Evolutionary conservation across 2,329 filamentous ascomycete genomes (phyloP), one percentile per base, ranked within the genome.

Genomic region (Whalleya microplaca): DNA sequence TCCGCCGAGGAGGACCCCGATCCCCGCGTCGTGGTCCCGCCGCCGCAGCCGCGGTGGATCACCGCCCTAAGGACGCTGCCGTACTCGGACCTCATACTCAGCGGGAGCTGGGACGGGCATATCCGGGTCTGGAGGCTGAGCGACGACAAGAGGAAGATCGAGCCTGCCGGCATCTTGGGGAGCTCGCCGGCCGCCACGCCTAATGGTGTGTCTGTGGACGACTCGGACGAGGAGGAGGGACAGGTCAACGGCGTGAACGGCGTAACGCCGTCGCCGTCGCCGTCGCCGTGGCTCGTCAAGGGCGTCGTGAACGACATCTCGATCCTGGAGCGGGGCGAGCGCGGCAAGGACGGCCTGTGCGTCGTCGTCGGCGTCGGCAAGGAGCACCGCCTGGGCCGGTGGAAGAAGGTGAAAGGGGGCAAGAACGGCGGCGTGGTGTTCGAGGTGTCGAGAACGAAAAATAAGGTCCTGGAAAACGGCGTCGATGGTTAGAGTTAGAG

Each of bases 81-180:
- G 0, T 97, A 93, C 72, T 94, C 92, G 4, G 92, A 99, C 69
- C 79, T 96, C 48, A 85, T 99, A 54, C 80, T 99, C 48, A 96
- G 88, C 63, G 95, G 94, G 29, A 96, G 92, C 74, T 99, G 94
- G 93, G 95, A 96, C 71, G 95, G 95, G 2, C 87, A 85, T 73
- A 82, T 99, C 55, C 83, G 94, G 48, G 88, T 88, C 4, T 99
- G 95, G 95, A 86, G 83, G 58, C 81, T 99, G 19, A 89, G 87
- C 51, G 85, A 91, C 42, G 94, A 97, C 72, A 95, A 93, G 76
- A 85, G 85, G 72, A 86, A 82, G 62, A 83, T 99, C 44, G 87
- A 95, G 67, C 76, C 84, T 0, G 74, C 92, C 7, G 92, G 92
- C 1, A 80, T 85, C 1, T 77, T 95, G 27, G 88, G 85, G 12